Base-by-base conservation (phyloP, 805 yeast genomes). In the Ascoidea rubescens region DNA sequence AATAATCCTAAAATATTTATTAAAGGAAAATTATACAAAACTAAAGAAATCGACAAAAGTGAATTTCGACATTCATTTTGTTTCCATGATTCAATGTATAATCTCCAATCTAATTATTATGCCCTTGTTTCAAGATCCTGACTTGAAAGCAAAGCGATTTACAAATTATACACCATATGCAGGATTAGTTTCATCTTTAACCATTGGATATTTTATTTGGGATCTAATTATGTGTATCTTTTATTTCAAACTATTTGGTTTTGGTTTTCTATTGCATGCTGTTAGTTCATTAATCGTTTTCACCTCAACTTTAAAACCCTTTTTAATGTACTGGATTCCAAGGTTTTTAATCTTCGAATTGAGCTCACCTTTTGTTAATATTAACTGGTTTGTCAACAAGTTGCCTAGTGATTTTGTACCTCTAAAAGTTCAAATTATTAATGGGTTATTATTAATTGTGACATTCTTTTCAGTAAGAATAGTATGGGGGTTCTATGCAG, bases 291-390 rank as follows among this genome's bases (percentile, higher is more conserved):
- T 88, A 52, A 77, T 76, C 60, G 96, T 87, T 45, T 87, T 90
- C 63, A 60, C 68, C 1, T 66, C 77, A 51, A 73, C 87, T 1
- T 71, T 85, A 54, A 64, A 71, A 37, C 96, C 96, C 3, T 86
- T 81, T 65, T 78, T 87, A 62, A 80, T 83, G 66, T 84, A 89
- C 50, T 84, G 85, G 79, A 76, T 86, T 31, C 91, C 96, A 1
- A 79, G 82, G 21, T 93, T 90, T 64, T 72, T 93, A 59, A 64
- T 86, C 50, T 93, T 85, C 66, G 99, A 93, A 68, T 74, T 86
- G 46, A 84, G 95, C 48, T 87, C 97, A 1, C 98, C 98, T 6
- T 93, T 93, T 67, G 96, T 93, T 56, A 95, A 93, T 67, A 65
- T 87, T 63, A 87, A 93, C 66, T 93, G 97, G 96, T 90, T 84